These are phyloP conservation scores for Polytolypa hystricis DNA, from an alignment of 2,329 filamentous ascomycete species.

Conservation along the genomic window DNA sequence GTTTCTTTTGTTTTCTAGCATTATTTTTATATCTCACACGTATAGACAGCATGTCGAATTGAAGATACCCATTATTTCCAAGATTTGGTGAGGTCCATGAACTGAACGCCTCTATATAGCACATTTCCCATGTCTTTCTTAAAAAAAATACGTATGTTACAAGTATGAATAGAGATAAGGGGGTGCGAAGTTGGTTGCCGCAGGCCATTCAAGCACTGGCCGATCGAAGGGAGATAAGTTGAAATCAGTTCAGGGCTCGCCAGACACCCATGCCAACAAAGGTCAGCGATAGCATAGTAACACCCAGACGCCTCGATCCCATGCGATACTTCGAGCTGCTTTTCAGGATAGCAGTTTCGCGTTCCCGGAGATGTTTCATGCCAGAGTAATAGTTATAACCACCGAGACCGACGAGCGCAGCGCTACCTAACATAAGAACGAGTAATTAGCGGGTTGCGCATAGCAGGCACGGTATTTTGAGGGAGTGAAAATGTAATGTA, in stretches of 20 bases:
- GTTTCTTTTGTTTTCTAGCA: too few relatives aligned
- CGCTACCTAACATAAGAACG: too few relatives aligned
- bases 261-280: slow-evolving; percentile 61
- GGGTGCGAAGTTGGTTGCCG: too few relatives aligned
- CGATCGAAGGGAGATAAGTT: too few relatives aligned
- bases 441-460: neutral
- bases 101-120: too few relatives aligned
- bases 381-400: slow-evolving; percentile 70
- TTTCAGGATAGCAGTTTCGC: slow-evolving; percentile 50
- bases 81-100: too few relatives aligned
- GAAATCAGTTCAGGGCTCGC: slow-evolving; percentile 38
- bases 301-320: slow-evolving; percentile 56
- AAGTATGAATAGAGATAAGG: too few relatives aligned
- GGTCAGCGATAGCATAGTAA: slow-evolving; percentile 55
- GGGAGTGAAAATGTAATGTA: slow-evolving; percentile 10
- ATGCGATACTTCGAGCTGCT: slow-evolving; percentile 63
- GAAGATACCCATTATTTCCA: slow-evolving; percentile 12
- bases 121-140: too few relatives aligned
- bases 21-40: slow-evolving; percentile 10
- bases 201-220: too few relatives aligned
- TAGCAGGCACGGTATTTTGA: too few relatives aligned
- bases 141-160: too few relatives aligned
- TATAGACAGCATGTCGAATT: slow-evolving; percentile 10
- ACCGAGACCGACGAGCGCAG: slow-evolving; percentile 63
- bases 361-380: slow-evolving; percentile 57